Percentiles rank a stretch among this genome's conserved stretches.
phyloP scores from a whole-genome alignment of 2,329 filamentous ascomycete species.

The Leptographium lundbergii region DNA sequence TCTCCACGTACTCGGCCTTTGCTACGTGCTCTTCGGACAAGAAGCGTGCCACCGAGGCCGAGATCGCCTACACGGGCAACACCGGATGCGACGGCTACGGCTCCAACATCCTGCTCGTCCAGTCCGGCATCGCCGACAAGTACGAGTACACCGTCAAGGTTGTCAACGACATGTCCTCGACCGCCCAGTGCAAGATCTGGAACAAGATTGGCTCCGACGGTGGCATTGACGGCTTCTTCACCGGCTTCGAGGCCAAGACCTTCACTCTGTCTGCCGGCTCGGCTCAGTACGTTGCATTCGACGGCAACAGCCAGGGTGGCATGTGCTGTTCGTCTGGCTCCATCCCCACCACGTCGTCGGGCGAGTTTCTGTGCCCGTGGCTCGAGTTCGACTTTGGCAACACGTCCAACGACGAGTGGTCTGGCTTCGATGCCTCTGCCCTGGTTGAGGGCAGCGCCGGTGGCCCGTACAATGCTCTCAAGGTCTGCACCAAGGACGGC shows the following conservation, averaged over 20 bases:
- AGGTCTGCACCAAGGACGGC: constrained; percentile 24
- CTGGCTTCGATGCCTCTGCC: constrained; percentile 37
- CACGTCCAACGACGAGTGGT: constrained; percentile 32
- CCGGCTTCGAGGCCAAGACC: constrained; percentile 22
- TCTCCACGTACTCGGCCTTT: constrained; percentile 18
- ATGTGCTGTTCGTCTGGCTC: constrained; percentile 27
- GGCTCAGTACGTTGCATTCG: constrained; percentile 29
- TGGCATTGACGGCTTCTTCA: constrained; percentile 35
- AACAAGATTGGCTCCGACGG: constrained; percentile 38
- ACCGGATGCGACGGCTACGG: constrained; percentile 29
- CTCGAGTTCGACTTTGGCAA: constrained; percentile 36
- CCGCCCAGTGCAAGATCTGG: constrained; percentile 29
- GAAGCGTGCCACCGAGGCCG: constrained; percentile 31
- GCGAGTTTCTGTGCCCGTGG: constrained; percentile 34
- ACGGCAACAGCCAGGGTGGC: constrained; percentile 34
- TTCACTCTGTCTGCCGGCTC: constrained; percentile 27
- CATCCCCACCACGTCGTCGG: constrained; percentile 23
- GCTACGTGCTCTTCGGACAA: constrained; percentile 19
- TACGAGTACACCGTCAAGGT: constrained; percentile 34
- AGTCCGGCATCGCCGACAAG: constrained; percentile 19
- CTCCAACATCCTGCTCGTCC: constrained; percentile 38
- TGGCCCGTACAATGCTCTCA: constrained; percentile 24
- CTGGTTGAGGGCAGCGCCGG: constrained; percentile 27
- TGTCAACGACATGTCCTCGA: constrained; percentile 18
- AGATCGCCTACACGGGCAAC: constrained; percentile 38